Base-by-base conservation (phyloP, 1,139 yeast species). In the Magnusiomyces clavatus region DNA sequence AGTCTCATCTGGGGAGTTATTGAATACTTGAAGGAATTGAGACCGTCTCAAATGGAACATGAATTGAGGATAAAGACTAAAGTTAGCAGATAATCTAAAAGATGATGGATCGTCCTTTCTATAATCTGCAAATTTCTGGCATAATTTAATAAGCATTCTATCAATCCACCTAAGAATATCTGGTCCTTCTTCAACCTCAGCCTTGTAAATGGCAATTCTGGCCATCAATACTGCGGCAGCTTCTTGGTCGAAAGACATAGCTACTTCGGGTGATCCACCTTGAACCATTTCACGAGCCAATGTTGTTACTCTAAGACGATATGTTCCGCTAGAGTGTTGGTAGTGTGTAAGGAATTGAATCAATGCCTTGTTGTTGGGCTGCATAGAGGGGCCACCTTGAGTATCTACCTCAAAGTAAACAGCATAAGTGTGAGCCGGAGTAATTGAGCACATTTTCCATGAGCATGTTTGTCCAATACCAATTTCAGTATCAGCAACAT, bases 381-480 rank as follows among this genome's bases (percentile, higher is more conserved):
- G 68, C 84, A 95, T 51, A 89, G 83, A 54, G 77, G 58, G 82
- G 82, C 64, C 59, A 10, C 68, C 68, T 48, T 67, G 68, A n/a
- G 64, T 59, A 13, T 69, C 67, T 62, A 90, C 83, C 66, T 94
- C 98, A 65, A 92, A 92, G 69, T 86, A 92, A 5, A 88, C 73
- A 5, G 86, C 95, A 67, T 86, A 89, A 4, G 96, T 77, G 66
- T 87, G 94, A 58, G 83, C 80, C 50, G 98, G 97, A 8, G 95
- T 78, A 52, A 89, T 71, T 6, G 90, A 76, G 62, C 95, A 81
- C 73, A 92, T 77, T 64, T 81, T 82, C 88, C 95, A 92, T 58
- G 85, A 82, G 54, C 86, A 83, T 10, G 97, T 84, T 55, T 94
- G 90, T 56, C 98, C 97, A 57, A 88, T 75, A 58, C 99, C 98